These are phyloP conservation scores for Annulohypoxylon maeteangense DNA, from an alignment of 495 filamentous ascomycete species.

Conservation along the genomic window DNA sequence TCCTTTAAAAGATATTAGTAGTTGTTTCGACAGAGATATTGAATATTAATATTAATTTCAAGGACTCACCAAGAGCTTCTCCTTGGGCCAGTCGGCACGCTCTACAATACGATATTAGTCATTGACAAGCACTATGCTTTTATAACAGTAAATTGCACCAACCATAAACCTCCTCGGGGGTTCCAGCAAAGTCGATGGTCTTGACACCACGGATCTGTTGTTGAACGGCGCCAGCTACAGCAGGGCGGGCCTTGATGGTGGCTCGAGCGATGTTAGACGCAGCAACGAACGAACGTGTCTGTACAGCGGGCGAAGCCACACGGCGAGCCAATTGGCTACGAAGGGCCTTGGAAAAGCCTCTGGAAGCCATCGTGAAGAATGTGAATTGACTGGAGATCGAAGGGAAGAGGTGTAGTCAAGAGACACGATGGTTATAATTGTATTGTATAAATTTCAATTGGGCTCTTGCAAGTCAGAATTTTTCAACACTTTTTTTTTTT, in stretches of 20 bases:
- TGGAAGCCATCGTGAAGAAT: slow-evolving; percentile 80
- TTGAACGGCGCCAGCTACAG: slow-evolving; percentile 58
- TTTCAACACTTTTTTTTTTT: slow-evolving; percentile 28
- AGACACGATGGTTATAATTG: slow-evolving; percentile 34
- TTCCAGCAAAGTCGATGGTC: slow-evolving; percentile 94
- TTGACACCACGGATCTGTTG: slow-evolving; percentile 82
- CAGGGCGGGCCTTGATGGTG: slow-evolving; percentile 63
- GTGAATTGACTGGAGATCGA: slow-evolving; percentile 48
- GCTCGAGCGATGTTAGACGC: slow-evolving; percentile 69
- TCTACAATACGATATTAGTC: slow-evolving; percentile 63
- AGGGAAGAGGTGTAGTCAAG: slow-evolving; percentile 34
- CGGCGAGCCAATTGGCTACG: slow-evolving; percentile 78
- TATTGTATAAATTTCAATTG: slow-evolving; percentile 7
- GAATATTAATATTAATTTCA: background rate
- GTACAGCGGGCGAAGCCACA: slow-evolving; percentile 71
- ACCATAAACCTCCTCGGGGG: slow-evolving; percentile 93
- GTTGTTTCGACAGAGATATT: slow-evolving; percentile 3
- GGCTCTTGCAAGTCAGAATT: slow-evolving; percentile 17
- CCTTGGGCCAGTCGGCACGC: slow-evolving; percentile 96
- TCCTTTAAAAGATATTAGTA: slow-evolving; percentile 66
- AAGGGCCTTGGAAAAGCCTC: slow-evolving; percentile 83
- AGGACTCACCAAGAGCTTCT: slow-evolving; percentile 88
- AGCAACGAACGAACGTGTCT: slow-evolving; percentile 75
- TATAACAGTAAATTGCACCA: slow-evolving; percentile 44
- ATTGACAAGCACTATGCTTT: background rate